These are phyloP conservation scores for Cochlearia excelsa DNA, from an alignment of 345 rosid species.

Conservation along the genomic window DNA sequence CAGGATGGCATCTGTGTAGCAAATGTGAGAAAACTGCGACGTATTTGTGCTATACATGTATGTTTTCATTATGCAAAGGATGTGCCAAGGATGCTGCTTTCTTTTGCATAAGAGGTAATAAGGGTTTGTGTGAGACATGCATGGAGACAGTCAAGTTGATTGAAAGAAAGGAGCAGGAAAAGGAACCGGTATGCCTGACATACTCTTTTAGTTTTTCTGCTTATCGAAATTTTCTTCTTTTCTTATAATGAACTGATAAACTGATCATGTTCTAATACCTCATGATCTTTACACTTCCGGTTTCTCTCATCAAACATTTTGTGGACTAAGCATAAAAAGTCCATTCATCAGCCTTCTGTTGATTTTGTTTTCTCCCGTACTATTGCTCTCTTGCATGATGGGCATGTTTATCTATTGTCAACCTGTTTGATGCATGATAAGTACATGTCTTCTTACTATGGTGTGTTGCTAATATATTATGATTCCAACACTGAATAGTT, in stretches of 20 bases:
- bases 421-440: slow-evolving; percentile 20
- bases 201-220: slow-evolving; percentile 17
- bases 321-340: slow-evolving; percentile 18
- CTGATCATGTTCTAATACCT: slow-evolving; percentile 15
- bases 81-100: slow-evolving; percentile 78
- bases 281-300: slow-evolving; percentile 6
- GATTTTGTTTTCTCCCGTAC: slow-evolving; percentile 11
- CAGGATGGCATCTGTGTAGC: slow-evolving; percentile 91
- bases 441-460: slow-evolving; percentile 19
- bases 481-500: slow-evolving; percentile 17
- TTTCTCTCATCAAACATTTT: slow-evolving; percentile 18
- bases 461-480: background rate
- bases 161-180: slow-evolving; percentile 62
- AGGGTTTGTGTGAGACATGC: slow-evolving; percentile 93
- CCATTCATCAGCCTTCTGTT: background rate
- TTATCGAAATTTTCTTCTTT: background rate
- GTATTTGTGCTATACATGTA: slow-evolving; percentile 83
- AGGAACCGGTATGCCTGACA: slow-evolving; percentile 47
- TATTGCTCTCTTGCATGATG: slow-evolving; percentile 15
- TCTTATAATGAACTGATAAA: slow-evolving; percentile 8
- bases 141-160: slow-evolving; percentile 81
- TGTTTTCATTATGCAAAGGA: slow-evolving; percentile 91
- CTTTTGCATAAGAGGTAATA: slow-evolving; percentile 81
- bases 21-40: slow-evolving; percentile 83
- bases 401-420: slow-evolving; percentile 21